Base-by-base conservation (phyloP, 2,329 filamentous ascomycete species). In the Colletotrichum paranaense region DNA sequence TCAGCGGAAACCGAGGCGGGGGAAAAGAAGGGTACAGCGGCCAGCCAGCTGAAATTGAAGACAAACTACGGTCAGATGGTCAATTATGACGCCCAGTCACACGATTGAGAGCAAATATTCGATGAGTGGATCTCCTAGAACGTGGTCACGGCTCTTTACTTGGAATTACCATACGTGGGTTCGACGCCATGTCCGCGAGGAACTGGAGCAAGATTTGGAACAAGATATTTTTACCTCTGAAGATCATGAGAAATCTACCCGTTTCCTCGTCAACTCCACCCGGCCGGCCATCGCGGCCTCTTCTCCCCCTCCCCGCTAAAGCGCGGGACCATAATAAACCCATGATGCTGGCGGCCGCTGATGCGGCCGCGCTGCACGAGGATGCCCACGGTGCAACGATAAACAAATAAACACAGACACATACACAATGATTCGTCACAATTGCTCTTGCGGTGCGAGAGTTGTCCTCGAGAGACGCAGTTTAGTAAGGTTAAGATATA, bases 331-430 rank as follows among this genome's bases (percentile, higher is more conserved):
- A 64, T 30, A 69, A 60, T 49, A 68, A 57, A 68, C 42, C 42
- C n/a, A 49, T 14, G 28, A 62, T 35, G 55, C 60, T 66, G 71
- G 70, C 67, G 70, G 71, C 67, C 71, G 71, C 71, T 70, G 46
- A 8, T 49, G 16, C 14, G 71, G 71, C 67, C 71, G 67, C 67
- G 70, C 70, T 70, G 66, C 70, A 73, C 59, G 53, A 59, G 28
- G 26, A 38, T 5, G 66, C 42, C 58, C 66, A 59, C 60, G 32
- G 70, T 73, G 55, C 16, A 62, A 71, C 71, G 35, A 38, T 66
- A 62, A 70, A 73, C 62, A 71, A 70, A 65, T 35, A 69, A 65
- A 58, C 46, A 57, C 22, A 26, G 19, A 19, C 35, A 9, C 24
- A 28, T 32, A 28, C 52, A 14, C 30, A 3, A 1, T n/a, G 16